Evolutionary conservation across 768 basidiomycete genomes (phyloP).

Genomic region (Flagelloscypha sp.): DNA sequence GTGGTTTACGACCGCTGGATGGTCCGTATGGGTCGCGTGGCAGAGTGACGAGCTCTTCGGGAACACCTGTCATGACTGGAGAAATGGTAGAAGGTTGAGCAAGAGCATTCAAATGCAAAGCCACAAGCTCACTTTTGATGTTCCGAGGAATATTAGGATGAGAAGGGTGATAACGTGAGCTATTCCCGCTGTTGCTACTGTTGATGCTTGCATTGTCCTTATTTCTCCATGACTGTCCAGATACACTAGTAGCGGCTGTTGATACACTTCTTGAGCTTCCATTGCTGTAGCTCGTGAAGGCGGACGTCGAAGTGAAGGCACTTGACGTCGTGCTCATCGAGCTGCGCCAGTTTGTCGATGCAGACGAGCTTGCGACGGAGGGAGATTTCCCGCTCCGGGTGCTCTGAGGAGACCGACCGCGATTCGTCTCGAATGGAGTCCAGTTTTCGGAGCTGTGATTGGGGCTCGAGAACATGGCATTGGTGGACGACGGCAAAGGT

Average conservation of each 20-base stretch:
- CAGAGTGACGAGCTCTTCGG: constrained; percentile 64
- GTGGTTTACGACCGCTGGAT: constrained; percentile 53
- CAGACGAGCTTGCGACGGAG: constrained; percentile 54
- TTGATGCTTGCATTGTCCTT: constrained; percentile 28
- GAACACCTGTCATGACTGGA: constrained; percentile 68
- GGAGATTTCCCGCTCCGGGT: constrained; percentile 43
- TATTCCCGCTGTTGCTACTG: constrained; percentile 19
- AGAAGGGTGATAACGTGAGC: constrained; percentile 5
- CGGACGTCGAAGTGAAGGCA: constrained; percentile 56
- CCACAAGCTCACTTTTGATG: constrained; percentile 63
- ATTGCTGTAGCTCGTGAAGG: no score
- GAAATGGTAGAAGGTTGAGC: constrained; percentile 7
- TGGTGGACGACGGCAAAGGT: constrained; percentile 12
- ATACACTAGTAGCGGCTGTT: constrained; percentile 75
- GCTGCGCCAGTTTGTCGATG: constrained; percentile 71
- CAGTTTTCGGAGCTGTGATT: constrained; percentile 24
- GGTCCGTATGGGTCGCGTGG: constrained; percentile 64
- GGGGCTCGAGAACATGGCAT: constrained; percentile 22
- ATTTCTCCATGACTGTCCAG: constrained; percentile 65
- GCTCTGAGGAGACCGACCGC: constrained; percentile 53
- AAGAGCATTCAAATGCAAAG: constrained; percentile 5
- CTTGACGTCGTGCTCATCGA: constrained; percentile 65
- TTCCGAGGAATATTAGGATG: constrained; percentile 45
- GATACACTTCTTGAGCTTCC: constrained; percentile 65
- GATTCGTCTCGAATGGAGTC: constrained; percentile 28